These are phyloP conservation scores for Dacryopinax primogenitus DNA, from an alignment of 768 basidiomycete species.

Conservation along the genomic window DNA sequence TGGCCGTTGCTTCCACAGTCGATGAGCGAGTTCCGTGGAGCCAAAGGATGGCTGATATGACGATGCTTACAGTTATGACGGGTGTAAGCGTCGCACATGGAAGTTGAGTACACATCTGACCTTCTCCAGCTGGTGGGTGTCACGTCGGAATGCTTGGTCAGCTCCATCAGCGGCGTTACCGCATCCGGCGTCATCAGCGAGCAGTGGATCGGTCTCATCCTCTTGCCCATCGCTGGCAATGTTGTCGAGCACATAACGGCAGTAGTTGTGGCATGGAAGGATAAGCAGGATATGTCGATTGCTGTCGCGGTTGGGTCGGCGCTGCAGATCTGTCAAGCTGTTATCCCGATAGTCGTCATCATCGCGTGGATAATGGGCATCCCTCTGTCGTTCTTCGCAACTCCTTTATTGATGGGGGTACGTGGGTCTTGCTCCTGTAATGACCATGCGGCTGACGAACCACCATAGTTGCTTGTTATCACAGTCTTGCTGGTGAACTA, in stretches of 20 bases:
- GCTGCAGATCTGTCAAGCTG: constrained; percentile 50
- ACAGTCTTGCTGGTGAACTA: constrained; percentile 62
- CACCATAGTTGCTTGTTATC: constrained; percentile 18
- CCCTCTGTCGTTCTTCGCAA: constrained; percentile 67
- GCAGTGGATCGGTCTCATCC: constrained; percentile 79
- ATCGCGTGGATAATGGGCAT: constrained; percentile 75
- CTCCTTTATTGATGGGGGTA: constrained; percentile 74
- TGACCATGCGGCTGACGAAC: not conserved
- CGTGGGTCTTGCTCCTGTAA: constrained; percentile 23
- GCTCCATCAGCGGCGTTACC: constrained; percentile 67
- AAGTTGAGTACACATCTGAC: not conserved
- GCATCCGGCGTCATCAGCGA: constrained; percentile 41
- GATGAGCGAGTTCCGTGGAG: not conserved
- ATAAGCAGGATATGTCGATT: constrained; percentile 71
- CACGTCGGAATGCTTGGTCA: constrained; percentile 58
- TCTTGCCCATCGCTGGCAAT: constrained; percentile 90
- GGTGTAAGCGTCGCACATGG: constrained; percentile 35
- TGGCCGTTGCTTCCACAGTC: too few relatives aligned
- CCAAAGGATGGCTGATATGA: constrained; percentile 28
- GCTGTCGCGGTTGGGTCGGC: not conserved
- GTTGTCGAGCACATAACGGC: constrained; percentile 88
- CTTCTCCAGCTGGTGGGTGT: constrained; percentile 38
- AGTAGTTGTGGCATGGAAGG: constrained; percentile 57
- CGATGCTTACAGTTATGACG: constrained; percentile 46
- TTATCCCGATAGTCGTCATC: constrained; percentile 68